Conservation (phyloP, 495 filamentous ascomycete genomes). For the Penicillium alfredii region DNA sequence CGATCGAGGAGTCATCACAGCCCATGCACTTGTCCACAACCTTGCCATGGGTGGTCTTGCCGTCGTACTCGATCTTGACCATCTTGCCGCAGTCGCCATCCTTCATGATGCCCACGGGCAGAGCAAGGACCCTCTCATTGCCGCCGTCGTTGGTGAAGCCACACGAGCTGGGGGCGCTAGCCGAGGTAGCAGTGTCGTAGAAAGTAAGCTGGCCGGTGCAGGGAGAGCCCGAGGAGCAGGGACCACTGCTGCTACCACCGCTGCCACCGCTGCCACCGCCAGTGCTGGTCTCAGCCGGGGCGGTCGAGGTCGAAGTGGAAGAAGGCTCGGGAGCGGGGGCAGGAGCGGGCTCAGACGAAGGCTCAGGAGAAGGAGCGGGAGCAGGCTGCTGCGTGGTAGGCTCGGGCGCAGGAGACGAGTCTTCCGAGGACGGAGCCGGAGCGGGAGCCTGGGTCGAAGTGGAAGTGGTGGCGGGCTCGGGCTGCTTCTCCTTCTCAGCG, state of each 20-base stretch:
- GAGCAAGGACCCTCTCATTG: conserved; percentile 40
- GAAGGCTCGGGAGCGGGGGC: conserved; percentile 9
- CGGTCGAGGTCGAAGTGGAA: conserved; percentile 9
- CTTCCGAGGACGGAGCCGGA: no score
- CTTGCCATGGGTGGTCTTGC: conserved; percentile 48
- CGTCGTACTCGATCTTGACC: conserved; percentile 53
- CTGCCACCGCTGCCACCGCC: conserved; percentile 13
- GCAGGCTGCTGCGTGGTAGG: conserved; percentile 5
- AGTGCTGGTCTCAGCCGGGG: conserved; percentile 10
- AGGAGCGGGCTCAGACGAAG: conserved; percentile 12
- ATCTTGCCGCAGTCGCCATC: conserved; percentile 61
- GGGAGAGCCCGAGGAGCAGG: conserved; percentile 31
- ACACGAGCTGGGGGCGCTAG: conserved; percentile 38
- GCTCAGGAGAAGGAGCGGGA: conserved; percentile 7
- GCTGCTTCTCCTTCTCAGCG: conserved; percentile 2
- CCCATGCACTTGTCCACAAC: conserved; percentile 75
- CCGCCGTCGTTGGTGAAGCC: conserved; percentile 38
- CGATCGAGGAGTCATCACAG: conserved; percentile 45
- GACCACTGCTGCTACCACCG: conserved; percentile 25
- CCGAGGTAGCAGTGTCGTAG: conserved; percentile 40
- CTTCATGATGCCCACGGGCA: conserved; percentile 47
- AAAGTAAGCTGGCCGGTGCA: conserved; percentile 40
- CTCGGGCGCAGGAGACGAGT: no score
- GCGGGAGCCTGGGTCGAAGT: not conserved
- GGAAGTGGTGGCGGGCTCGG: conserved; percentile 8